Percentiles rank a stretch among this genome's conserved stretches.
phyloP scores from a whole-genome alignment of 768 basidiomycete genomes.

The Pleurotus tuber-regium region DNA sequence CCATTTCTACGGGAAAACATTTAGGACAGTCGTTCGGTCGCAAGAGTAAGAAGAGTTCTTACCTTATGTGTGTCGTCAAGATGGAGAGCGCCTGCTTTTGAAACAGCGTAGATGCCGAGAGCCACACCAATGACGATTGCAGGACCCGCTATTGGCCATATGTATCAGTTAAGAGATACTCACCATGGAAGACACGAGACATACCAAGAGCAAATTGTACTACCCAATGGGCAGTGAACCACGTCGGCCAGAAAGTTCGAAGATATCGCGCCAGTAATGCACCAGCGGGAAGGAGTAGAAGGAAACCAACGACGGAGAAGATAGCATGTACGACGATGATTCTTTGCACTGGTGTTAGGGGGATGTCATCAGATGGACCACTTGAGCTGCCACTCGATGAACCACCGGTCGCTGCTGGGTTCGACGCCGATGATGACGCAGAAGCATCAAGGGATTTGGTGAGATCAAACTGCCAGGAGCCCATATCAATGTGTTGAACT shows the following conservation, averaged over 20 bases:
- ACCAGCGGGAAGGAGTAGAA: constrained; percentile 51
- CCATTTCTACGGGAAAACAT: constrained; percentile 32
- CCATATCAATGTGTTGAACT: constrained; percentile 44
- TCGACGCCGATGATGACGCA: constrained; percentile 10
- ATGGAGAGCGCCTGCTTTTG: constrained; percentile 30
- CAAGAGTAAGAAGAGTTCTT: constrained; percentile 6
- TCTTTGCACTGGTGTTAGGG: constrained; percentile 45
- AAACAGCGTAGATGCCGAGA: constrained; percentile 41
- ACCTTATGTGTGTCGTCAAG: constrained; percentile 51
- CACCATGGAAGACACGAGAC: constrained; percentile 5
- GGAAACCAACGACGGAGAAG: constrained; percentile 47
- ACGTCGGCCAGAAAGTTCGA: constrained; percentile 44
- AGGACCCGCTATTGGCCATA: constrained; percentile 35
- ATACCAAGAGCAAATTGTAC: constrained; percentile 46
- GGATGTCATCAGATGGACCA: constrained; percentile 25
- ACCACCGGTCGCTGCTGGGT: constrained; percentile 17
- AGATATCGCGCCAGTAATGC: constrained; percentile 53
- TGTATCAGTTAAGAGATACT: constrained; percentile 12
- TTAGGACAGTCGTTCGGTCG: background rate
- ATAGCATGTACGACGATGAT: constrained; percentile 55
- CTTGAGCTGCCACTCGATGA: constrained; percentile 17
- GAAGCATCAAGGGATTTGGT: constrained; percentile 31
- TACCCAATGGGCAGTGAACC: constrained; percentile 55
- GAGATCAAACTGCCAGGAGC: constrained; percentile 44
- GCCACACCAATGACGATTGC: constrained; percentile 39